Percentiles rank a stretch among this genome's conserved stretches.
Evolutionary conservation across 2,329 filamentous ascomycete genomes (phyloP).

Genomic region (Penicillium sp.): DNA sequence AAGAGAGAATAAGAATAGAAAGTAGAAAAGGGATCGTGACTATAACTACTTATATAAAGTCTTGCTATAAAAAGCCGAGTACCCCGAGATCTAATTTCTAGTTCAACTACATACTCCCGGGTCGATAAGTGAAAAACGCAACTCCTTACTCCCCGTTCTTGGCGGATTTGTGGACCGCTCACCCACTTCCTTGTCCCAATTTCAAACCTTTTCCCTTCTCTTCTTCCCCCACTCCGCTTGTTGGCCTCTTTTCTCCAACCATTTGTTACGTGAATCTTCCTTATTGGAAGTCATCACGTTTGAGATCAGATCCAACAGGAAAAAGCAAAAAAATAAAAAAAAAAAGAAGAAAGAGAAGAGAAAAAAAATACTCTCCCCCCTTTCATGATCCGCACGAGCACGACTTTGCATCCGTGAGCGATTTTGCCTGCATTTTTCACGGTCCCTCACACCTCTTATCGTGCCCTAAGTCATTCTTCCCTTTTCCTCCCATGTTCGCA

Average conservation of each 20-base stretch:
- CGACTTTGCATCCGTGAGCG: constrained; percentile 19
- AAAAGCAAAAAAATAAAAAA: constrained; percentile 11
- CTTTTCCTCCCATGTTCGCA: constrained; percentile 1
- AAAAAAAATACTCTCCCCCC: constrained; percentile 2
- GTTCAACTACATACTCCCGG: too few relatives aligned
- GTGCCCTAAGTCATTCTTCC: constrained; percentile 1
- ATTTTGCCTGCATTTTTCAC: constrained; percentile 14
- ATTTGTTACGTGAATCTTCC: neutral
- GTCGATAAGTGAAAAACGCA: neutral
- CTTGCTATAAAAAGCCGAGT: neutral
- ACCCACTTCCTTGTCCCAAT: constrained; percentile 16
- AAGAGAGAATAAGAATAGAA: neutral
- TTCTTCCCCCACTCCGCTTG: constrained; percentile 1
- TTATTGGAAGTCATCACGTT: neutral
- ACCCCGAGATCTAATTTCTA: neutral
- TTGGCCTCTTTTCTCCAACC: neutral
- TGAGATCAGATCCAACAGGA: neutral
- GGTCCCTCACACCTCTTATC: constrained; percentile 4
- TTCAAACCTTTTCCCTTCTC: constrained; percentile 12
- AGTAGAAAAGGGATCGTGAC: neutral
- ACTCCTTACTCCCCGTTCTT: constrained; percentile 21
- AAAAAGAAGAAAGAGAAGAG: constrained; percentile 4
- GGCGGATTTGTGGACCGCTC: constrained; percentile 16
- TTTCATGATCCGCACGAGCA: constrained; percentile 19
- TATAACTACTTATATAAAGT: neutral